phyloP scores from a whole-genome alignment of 257 asterid genomes.

The Ligustrum vulgare region DNA sequence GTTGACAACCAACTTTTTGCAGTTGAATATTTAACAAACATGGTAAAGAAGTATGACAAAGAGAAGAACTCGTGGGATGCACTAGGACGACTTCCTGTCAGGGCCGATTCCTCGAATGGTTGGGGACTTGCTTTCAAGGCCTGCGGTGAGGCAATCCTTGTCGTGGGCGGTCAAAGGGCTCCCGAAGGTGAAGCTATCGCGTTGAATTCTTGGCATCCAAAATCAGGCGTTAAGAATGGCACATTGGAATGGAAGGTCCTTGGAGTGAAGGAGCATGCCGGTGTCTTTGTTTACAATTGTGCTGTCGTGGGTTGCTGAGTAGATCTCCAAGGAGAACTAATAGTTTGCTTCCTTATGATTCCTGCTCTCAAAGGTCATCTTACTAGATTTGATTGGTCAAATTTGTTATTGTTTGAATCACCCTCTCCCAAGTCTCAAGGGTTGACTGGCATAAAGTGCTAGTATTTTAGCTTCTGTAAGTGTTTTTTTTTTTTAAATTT shows the following conservation, averaged over 20 bases:
- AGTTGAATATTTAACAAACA: conserved; percentile 74
- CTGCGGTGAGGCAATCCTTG: conserved; percentile 65
- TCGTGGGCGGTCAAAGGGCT: conserved; percentile 90
- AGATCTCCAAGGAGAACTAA: neutral
- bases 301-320: conserved; percentile 84
- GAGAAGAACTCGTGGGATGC: conserved; percentile 62
- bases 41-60: conserved; percentile 75
- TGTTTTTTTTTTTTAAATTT: conserved; percentile 15
- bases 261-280: conserved; percentile 81
- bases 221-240: conserved; percentile 49
- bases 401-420: conserved; percentile 35
- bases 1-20: conserved; percentile 70
- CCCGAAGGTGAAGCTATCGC: conserved; percentile 88
- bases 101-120: conserved; percentile 81
- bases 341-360: conserved; percentile 24
- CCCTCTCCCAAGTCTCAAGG: conserved; percentile 9
- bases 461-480: conserved; percentile 17
- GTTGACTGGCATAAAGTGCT: conserved; percentile 36
- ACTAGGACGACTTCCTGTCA: conserved; percentile 80
- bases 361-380: conserved; percentile 36
- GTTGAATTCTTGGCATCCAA: conserved; percentile 68
- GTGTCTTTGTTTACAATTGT: conserved; percentile 83
- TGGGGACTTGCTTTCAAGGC: conserved; percentile 96
- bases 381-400: conserved; percentile 25
- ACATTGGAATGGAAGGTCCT: conserved; percentile 71